phyloP scores from a whole-genome alignment of 208 protist species.

The Trypanosoma lewisi region DNA sequence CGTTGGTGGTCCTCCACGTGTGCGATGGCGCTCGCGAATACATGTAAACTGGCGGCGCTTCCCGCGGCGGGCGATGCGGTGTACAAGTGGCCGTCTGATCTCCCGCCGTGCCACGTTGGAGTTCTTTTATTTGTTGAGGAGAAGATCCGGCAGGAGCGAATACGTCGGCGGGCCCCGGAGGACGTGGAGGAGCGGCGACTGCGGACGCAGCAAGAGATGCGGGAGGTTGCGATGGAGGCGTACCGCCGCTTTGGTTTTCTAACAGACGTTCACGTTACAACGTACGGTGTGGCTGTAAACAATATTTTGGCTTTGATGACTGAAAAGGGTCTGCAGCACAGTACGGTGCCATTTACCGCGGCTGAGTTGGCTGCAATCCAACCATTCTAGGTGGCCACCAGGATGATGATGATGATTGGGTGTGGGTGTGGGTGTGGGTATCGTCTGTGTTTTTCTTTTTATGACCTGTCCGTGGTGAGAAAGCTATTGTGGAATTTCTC shows the following conservation, averaged over 20 bases:
- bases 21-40: slow-evolving; percentile 69
- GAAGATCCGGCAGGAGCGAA: slow-evolving; percentile 44
- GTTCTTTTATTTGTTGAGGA: slow-evolving; percentile 60
- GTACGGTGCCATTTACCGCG: slow-evolving; percentile 35
- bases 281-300: slow-evolving; percentile 54
- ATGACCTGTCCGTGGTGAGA: neutral
- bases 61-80: slow-evolving; percentile 34
- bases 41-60: slow-evolving; percentile 22
- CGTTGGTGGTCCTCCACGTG: slow-evolving; percentile 81
- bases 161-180: slow-evolving; percentile 49
- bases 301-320: slow-evolving; percentile 38
- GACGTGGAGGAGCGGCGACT: slow-evolving; percentile 64
- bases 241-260: slow-evolving; percentile 49
- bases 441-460: neutral
- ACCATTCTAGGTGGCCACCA: slow-evolving; percentile 26
- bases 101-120: slow-evolving; percentile 27
- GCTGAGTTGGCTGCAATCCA: slow-evolving; percentile 40
- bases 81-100: slow-evolving; percentile 60
- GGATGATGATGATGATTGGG: neutral
- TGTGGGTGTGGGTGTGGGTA: neutral
- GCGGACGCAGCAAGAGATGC: slow-evolving; percentile 46
- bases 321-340: slow-evolving; percentile 22
- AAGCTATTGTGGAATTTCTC: no score
- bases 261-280: slow-evolving; percentile 32
- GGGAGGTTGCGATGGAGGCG: slow-evolving; percentile 46